Percentiles rank a stretch among this genome's conserved stretches.
phyloP scores from a whole-genome alignment of 768 basidiomycete species.

The Russula virescens region DNA sequence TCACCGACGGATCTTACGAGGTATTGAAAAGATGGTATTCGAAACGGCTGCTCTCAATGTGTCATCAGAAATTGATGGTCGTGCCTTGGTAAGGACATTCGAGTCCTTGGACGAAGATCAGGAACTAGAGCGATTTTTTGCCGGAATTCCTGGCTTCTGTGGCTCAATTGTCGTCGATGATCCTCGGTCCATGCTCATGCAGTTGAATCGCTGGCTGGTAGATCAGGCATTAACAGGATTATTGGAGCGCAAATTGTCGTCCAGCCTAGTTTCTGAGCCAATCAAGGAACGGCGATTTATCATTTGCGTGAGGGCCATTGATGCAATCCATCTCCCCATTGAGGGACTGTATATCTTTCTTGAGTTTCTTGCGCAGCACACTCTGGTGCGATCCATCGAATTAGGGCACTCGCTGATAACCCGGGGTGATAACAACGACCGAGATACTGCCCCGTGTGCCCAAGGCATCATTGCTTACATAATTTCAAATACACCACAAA shows the following conservation, averaged over 20 bases:
- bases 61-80: neutral
- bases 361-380: neutral
- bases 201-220: neutral
- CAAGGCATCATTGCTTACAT: neutral
- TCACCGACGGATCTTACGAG: neutral
- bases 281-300: constrained; percentile 3
- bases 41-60: neutral
- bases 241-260: constrained; percentile 11
- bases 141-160: constrained; percentile 4
- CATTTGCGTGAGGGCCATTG: neutral
- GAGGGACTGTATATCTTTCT: neutral
- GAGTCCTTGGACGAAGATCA: neutral
- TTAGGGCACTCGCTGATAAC: neutral
- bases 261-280: neutral
- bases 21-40: neutral
- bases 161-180: neutral
- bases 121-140: constrained; percentile 9
- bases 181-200: neutral
- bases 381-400: neutral
- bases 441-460: neutral
- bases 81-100: constrained; percentile 1
- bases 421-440: neutral
- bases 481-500: neutral
- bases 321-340: neutral
- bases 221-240: neutral